Base-by-base conservation (phyloP, 2,329 filamentous ascomycete species). In the Plenodomus biglobosus region DNA sequence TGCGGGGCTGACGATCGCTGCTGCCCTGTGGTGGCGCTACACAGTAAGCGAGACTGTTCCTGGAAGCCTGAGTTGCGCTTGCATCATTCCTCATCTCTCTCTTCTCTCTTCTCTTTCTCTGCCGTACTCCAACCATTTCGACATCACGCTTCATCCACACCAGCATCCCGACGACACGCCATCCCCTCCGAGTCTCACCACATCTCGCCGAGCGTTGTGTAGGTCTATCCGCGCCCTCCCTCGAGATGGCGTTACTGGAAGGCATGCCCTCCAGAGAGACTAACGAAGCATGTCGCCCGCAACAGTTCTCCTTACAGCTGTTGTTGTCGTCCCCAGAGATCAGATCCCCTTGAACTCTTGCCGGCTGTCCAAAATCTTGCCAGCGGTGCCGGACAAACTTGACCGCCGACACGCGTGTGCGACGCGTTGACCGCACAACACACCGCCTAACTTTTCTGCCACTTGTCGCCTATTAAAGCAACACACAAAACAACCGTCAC, bases 221-320 rank as follows among this genome's bases (percentile, higher is more conserved):
- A 66, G 59, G 60, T 68, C 50, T 42, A 54, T 56, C 58, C 58
- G 55, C 58, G 54, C 62, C 58, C 63, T 57, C 58, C 36, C 42
- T 44, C 38, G 52, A 62, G 58, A 65, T 61, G 58, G 63, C 63
- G 53, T 52, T 50, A 53, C 52, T 56, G 48, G 53, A 62, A 56
- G 58, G 60, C 64, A 53, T 58, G 57, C 58, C 59, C 63, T 64
- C 59, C 58, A 55, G 61, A 56, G 56, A 62, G 54, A 65, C 63
- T 65, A 60, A 65, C 64, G 53, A 60, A 52, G 47, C 55, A 53
- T 55, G 50, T 44, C 46, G 49, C 59, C 52, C 56, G 45, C 50
- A 49, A 55, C 58, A 62, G 61, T 59, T 40, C 52, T 46, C 46
- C 41, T 48, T 19, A 47, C 48, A 56, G 42, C 44, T 52, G 38